Percentiles rank a stretch among this genome's conserved stretches.
These are phyloP conservation scores for Bryum argenteum DNA, from an alignment of 225 moss, liverwort and hornwort species.

Conservation along the genomic window DNA sequence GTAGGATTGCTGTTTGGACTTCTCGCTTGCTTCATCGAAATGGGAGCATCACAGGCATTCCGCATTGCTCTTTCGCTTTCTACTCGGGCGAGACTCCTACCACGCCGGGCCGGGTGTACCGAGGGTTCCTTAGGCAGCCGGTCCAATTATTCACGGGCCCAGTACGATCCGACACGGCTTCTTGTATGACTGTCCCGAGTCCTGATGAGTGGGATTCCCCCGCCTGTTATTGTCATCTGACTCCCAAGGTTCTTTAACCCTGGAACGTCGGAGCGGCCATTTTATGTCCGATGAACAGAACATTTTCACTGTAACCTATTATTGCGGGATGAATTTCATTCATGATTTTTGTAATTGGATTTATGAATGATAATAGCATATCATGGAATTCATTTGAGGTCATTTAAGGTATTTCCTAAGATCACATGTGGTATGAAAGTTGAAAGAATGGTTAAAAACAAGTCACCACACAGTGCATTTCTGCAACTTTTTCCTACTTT, in stretches of 20 bases:
- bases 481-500: too few species aligned
- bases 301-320: too few species aligned
- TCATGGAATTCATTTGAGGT: too few species aligned
- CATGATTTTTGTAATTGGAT: too few species aligned
- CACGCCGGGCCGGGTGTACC: not conserved
- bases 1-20: slow-evolving; percentile 14
- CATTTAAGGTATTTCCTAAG: too few species aligned
- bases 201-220: not conserved
- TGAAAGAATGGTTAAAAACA: too few species aligned
- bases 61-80: not conserved
- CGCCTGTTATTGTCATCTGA: not conserved
- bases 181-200: not conserved
- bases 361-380: too few species aligned
- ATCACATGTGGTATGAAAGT: too few species aligned
- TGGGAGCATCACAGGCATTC: not conserved
- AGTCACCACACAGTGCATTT: too few species aligned
- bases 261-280: too few species aligned
- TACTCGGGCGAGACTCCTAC: not conserved
- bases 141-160: not conserved
- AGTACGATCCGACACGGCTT: not conserved
- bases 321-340: too few species aligned
- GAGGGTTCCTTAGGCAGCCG: not conserved
- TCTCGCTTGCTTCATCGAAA: slow-evolving; percentile 16
- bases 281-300: too few species aligned
- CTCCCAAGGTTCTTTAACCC: not conserved